phyloP scores from a whole-genome alignment of 306 rosid genomes.

The Pterocarpus macrocarpus region DNA sequence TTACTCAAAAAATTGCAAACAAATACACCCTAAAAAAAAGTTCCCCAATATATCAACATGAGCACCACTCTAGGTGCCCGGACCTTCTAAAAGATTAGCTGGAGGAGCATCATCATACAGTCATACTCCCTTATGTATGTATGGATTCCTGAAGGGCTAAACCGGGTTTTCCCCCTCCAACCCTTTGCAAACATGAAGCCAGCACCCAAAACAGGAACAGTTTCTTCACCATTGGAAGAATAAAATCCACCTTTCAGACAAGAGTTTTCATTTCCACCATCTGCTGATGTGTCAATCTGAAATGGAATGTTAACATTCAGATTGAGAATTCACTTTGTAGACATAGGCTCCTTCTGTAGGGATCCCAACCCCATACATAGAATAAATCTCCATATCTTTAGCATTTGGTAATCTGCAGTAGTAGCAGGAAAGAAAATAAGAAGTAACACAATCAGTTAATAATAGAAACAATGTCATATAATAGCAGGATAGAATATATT shows the following conservation, averaged over 20 bases:
- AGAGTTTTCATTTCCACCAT: slow-evolving; percentile 62
- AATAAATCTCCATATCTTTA: slow-evolving; percentile 82
- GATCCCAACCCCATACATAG: slow-evolving; percentile 87
- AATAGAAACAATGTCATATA: slow-evolving; percentile 13
- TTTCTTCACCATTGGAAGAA: slow-evolving; percentile 77
- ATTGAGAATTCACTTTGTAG: slow-evolving; percentile 64
- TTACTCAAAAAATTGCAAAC: no score
- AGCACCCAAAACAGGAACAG: slow-evolving; percentile 79
- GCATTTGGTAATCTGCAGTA: slow-evolving; percentile 76
- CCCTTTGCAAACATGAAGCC: slow-evolving; percentile 88
- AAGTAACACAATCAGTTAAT: slow-evolving; percentile 22
- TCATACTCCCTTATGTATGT: slow-evolving; percentile 77
- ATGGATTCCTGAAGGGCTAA: slow-evolving; percentile 78
- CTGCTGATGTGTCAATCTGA: slow-evolving; percentile 76
- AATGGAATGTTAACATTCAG: slow-evolving; percentile 84
- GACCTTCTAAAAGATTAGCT: slow-evolving; percentile 81
- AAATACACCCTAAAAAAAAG: slow-evolving; percentile 57
- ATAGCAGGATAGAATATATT: slow-evolving; percentile 27
- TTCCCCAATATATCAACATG: slow-evolving; percentile 91
- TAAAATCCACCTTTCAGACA: slow-evolving; percentile 79
- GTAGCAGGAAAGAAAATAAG: slow-evolving; percentile 47
- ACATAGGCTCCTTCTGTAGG: slow-evolving; percentile 89
- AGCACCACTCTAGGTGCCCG: slow-evolving; percentile 86
- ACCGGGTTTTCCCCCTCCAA: slow-evolving; percentile 84
- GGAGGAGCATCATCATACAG: slow-evolving; percentile 88